These are phyloP conservation scores for Asterophora parasitica DNA, from an alignment of 768 basidiomycete genomes.

Conservation along the genomic window DNA sequence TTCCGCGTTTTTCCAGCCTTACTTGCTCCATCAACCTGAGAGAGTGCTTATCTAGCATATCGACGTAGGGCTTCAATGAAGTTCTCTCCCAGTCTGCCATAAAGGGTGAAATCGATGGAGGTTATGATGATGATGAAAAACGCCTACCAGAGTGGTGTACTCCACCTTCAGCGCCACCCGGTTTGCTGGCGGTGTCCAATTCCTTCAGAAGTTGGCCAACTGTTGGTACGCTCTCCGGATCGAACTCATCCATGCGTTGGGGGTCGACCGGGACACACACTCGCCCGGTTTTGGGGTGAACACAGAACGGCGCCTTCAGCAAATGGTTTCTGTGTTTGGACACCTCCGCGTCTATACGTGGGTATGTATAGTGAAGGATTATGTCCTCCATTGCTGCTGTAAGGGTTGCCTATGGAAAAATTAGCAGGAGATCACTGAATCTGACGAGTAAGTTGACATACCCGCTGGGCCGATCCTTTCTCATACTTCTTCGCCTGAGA, in stretches of 20 bases:
- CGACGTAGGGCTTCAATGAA: slow-evolving; percentile 83
- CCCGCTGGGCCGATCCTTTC: slow-evolving; percentile 28
- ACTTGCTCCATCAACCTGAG: slow-evolving; percentile 51
- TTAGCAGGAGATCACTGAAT: not conserved
- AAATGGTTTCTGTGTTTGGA: slow-evolving; percentile 97
- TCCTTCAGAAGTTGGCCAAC: slow-evolving; percentile 79
- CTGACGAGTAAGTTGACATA: slow-evolving; percentile 21
- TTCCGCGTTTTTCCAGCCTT: slow-evolving; percentile 42
- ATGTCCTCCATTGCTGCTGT: slow-evolving; percentile 74
- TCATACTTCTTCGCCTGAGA: slow-evolving; percentile 27
- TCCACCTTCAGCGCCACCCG: slow-evolving; percentile 26
- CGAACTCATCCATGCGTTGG: slow-evolving; percentile 66
- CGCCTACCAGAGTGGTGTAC: slow-evolving; percentile 48
- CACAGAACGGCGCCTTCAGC: slow-evolving; percentile 94
- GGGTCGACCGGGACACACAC: slow-evolving; percentile 94
- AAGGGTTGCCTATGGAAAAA: slow-evolving; percentile 25
- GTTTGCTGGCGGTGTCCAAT: slow-evolving; percentile 44
- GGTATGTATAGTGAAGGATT: slow-evolving; percentile 91
- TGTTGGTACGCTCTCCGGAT: slow-evolving; percentile 84
- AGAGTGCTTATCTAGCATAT: slow-evolving; percentile 80
- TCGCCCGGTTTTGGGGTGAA: slow-evolving; percentile 94
- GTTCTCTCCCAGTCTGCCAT: slow-evolving; percentile 77
- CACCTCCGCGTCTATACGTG: slow-evolving; percentile 94
- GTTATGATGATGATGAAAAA: slow-evolving; percentile 3
- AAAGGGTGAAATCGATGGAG: not conserved